Evolutionary conservation across 768 basidiomycete species (phyloP).

Genomic region (Leccinum uliginosum): DNA sequence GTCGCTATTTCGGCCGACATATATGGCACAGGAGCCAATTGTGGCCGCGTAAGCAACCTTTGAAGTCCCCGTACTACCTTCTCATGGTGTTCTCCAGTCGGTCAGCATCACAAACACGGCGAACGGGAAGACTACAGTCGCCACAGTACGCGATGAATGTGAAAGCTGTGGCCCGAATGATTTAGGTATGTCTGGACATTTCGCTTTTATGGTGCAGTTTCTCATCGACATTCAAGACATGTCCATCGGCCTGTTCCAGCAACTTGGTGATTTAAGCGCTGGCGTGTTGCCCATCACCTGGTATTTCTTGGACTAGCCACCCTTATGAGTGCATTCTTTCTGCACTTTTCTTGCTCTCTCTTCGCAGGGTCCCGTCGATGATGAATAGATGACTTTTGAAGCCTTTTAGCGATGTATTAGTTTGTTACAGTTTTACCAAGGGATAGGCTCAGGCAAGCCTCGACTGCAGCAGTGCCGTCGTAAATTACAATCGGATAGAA

Average conservation of each 20-base stretch:
- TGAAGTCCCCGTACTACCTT: neutral
- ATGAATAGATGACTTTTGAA: conserved; percentile 7
- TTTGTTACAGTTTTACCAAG: conserved; percentile 12
- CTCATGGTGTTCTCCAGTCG: conserved; percentile 38
- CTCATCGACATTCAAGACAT: conserved; percentile 44
- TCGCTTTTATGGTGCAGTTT: neutral
- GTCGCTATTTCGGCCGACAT: conserved; percentile 56
- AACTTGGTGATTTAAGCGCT: conserved; percentile 41
- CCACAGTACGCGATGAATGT: conserved; percentile 56
- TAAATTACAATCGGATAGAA: conserved; percentile 12
- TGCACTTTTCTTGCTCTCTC: neutral
- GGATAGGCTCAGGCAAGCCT: conserved; percentile 19
- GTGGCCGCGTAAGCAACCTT: conserved; percentile 49
- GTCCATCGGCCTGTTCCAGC: conserved; percentile 57
- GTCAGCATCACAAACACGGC: conserved; percentile 56
- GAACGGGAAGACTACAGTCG: conserved; percentile 48
- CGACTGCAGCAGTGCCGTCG: conserved; percentile 10
- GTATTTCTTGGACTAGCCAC: conserved; percentile 51
- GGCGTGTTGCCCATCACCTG: conserved; percentile 56
- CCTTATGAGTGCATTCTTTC: conserved; percentile 26
- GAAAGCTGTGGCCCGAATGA: conserved; percentile 46
- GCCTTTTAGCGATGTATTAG: conserved; percentile 22
- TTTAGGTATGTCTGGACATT: conserved; percentile 45
- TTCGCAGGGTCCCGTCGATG: conserved; percentile 3
- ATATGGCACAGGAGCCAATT: conserved; percentile 53